phyloP scores from a whole-genome alignment of 2,329 filamentous ascomycete genomes.

The Colletotrichum lini region DNA sequence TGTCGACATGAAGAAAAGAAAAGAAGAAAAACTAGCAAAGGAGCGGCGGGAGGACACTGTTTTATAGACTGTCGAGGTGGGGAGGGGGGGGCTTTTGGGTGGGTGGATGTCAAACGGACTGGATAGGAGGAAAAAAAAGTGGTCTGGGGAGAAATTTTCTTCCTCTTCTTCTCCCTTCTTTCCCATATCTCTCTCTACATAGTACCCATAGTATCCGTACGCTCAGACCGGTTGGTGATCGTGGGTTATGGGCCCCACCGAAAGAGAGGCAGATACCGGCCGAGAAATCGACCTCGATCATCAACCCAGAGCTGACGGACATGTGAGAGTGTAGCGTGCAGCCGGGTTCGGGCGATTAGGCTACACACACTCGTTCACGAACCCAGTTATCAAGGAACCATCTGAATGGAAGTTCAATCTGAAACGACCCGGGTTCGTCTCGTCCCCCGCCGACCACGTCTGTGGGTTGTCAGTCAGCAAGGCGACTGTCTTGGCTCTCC shows the following conservation, averaged over 20 bases:
- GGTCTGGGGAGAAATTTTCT: neutral
- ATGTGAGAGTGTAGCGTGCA: neutral
- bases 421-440: too few species aligned
- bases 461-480: too few species aligned
- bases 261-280: too few species aligned
- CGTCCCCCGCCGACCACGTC: too few species aligned
- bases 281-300: neutral
- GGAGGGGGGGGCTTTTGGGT: neutral
- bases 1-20: conserved; percentile 71
- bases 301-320: neutral
- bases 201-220: neutral
- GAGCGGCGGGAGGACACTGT: neutral
- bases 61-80: neutral
- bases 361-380: neutral
- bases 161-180: neutral
- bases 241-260: neutral
- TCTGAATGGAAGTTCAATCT: neutral
- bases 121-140: neutral
- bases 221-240: conserved; percentile 1
- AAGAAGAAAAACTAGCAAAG: conserved; percentile 51
- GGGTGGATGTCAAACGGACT: too few species aligned
- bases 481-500: too few species aligned
- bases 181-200: too few species aligned
- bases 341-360: neutral
- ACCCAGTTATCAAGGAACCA: neutral